These are phyloP conservation scores for Calonectria hawksworthii DNA, from an alignment of 2,329 filamentous ascomycete species.

Conservation along the genomic window DNA sequence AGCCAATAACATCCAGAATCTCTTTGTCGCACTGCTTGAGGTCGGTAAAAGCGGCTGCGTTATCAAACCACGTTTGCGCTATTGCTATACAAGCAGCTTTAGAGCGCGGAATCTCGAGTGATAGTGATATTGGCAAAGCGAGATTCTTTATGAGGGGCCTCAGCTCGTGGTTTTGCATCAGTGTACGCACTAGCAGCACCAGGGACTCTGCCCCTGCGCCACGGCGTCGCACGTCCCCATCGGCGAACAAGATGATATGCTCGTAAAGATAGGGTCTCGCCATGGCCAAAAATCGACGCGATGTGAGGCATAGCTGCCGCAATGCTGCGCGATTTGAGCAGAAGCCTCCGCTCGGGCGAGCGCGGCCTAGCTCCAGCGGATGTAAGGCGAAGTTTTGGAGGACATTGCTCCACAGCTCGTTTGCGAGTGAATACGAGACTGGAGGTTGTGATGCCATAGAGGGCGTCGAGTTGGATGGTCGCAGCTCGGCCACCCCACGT, in stretches of 20 bases:
- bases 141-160: constrained; percentile 18
- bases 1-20: not conserved
- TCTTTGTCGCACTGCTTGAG: not conserved
- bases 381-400: constrained; percentile 13
- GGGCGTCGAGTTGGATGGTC: not conserved
- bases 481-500: not conserved
- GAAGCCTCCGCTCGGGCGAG: constrained; percentile 10
- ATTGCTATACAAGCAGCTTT: not conserved
- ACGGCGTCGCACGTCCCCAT: not conserved
- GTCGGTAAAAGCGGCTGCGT: not conserved
- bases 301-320: constrained; percentile 23
- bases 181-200: constrained; percentile 7
- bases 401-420: constrained; percentile 16
- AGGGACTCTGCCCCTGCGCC: not conserved
- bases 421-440: constrained; percentile 5
- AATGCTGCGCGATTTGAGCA: constrained; percentile 11
- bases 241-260: constrained; percentile 4
- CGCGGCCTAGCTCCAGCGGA: constrained; percentile 7
- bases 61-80: not conserved
- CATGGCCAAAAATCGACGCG: constrained; percentile 11
- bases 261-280: constrained; percentile 22
- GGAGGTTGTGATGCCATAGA: constrained; percentile 4
- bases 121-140: not conserved
- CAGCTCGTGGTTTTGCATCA: constrained; percentile 15
- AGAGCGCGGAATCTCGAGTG: not conserved